Evolutionary conservation across 78 protist species (phyloP).

Genomic region (Speleostelium caveatum): DNA sequence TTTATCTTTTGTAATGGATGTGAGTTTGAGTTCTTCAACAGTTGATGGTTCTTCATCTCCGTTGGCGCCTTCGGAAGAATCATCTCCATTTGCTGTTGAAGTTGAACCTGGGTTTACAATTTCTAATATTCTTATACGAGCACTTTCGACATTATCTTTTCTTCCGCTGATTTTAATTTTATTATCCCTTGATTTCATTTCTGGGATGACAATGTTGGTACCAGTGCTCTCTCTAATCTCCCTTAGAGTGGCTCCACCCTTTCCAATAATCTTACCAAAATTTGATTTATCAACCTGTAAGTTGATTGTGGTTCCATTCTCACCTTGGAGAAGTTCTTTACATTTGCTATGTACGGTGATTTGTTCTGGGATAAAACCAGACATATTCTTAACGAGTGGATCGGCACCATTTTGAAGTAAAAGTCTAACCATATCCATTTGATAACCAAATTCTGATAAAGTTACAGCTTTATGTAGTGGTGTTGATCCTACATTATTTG

Average conservation of each 20-base stretch:
- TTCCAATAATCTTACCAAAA: conserved; percentile 56
- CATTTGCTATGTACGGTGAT: conserved; percentile 4
- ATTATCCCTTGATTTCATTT: neutral
- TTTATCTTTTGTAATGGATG: conserved; percentile 60
- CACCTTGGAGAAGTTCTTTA: conserved; percentile 68
- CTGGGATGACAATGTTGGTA: conserved; percentile 48
- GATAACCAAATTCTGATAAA: neutral
- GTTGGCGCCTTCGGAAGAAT: conserved; percentile 6
- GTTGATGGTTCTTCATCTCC: neutral
- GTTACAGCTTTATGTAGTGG: conserved; percentile 63
- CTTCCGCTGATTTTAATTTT: conserved; percentile 48
- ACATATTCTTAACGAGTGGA: conserved; percentile 41
- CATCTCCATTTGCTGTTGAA: conserved; percentile 4
- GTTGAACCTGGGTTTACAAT: conserved; percentile 48
- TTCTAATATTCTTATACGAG: conserved; percentile 38
- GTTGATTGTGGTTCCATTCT: conserved; percentile 17
- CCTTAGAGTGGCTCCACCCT: conserved; percentile 32
- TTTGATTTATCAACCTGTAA: neutral
- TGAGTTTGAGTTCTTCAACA: neutral
- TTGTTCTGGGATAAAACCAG: conserved; percentile 69
- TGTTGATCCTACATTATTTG: conserved; percentile 58
- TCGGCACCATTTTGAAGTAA: conserved; percentile 63
- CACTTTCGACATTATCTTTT: conserved; percentile 48
- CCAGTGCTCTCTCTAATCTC: conserved; percentile 55
- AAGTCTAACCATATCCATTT: conserved; percentile 9